Evolutionary conservation across 1,284 basidiomycete genomes (phyloP).

Genomic region (Naganishia sp.): DNA sequence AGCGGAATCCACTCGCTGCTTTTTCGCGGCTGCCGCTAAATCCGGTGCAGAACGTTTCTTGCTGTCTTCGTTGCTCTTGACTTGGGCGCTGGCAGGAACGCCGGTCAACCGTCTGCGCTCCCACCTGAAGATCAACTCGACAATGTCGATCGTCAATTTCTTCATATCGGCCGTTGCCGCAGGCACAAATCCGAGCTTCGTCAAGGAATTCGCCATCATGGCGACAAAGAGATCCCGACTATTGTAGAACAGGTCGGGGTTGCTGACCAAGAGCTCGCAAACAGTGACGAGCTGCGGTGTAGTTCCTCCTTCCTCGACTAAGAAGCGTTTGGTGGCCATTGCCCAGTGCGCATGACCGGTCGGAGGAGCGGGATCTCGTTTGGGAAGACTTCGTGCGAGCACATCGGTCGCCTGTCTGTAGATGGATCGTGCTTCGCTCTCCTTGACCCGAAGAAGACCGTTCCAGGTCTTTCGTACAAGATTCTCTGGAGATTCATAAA

Average conservation of each 20-base stretch:
- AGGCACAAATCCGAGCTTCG: slow-evolving; percentile 78
- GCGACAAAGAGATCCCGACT: slow-evolving; percentile 93
- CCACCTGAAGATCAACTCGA: slow-evolving; percentile 86
- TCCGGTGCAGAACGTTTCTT: slow-evolving; percentile 40
- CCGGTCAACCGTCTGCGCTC: slow-evolving; percentile 62
- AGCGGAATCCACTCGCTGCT: slow-evolving; percentile 55
- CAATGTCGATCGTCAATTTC: slow-evolving; percentile 74
- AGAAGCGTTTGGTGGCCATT: slow-evolving; percentile 77
- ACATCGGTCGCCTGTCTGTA: slow-evolving; percentile 88
- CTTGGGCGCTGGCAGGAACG: slow-evolving; percentile 53
- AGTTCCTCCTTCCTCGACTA: slow-evolving; percentile 84
- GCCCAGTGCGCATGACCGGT: slow-evolving; percentile 83
- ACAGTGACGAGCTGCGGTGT: slow-evolving; percentile 83
- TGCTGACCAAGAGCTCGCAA: slow-evolving; percentile 89
- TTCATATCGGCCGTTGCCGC: slow-evolving; percentile 79
- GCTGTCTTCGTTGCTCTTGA: slow-evolving; percentile 51
- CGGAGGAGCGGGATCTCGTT: slow-evolving; percentile 59
- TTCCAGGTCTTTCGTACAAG: slow-evolving; percentile 94
- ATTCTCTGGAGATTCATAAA: slow-evolving; percentile 87
- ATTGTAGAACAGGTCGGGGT: slow-evolving; percentile 89
- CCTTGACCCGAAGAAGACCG: slow-evolving; percentile 80
- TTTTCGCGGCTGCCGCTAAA: slow-evolving; percentile 51
- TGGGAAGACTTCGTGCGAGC: slow-evolving; percentile 79
- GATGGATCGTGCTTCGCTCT: slow-evolving; percentile 71
- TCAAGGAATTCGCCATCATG: slow-evolving; percentile 87